A percentile compares a stretch with the other conserved stretches of the same genome.
phyloP scores from a whole-genome alignment of 257 asterid genomes.

The Leonotis leonurus region DNA sequence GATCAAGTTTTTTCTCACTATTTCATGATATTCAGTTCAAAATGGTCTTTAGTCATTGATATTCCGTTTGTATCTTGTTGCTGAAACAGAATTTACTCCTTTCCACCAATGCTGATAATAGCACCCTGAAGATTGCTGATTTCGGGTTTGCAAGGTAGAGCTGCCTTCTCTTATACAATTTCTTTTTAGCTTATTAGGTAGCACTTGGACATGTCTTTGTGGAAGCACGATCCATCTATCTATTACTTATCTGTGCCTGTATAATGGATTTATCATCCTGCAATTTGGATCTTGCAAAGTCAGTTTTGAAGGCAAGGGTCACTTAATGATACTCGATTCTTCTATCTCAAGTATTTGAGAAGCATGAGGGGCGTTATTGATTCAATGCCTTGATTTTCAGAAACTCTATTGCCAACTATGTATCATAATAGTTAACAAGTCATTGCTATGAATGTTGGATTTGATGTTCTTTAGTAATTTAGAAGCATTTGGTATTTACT shows the following conservation, averaged over 20 bases:
- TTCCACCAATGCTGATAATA: conserved; percentile 29
- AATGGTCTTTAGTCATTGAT: conserved; percentile 7
- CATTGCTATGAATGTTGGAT: not conserved
- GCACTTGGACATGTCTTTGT: no score
- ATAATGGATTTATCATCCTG: no score
- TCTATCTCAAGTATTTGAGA: no score
- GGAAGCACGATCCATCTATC: no score
- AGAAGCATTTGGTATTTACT: not conserved
- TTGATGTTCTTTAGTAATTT: not conserved
- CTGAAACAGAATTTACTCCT: conserved; percentile 50
- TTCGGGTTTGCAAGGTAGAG: conserved; percentile 80
- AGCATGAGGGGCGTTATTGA: no score
- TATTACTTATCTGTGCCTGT: no score
- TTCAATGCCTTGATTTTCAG: no score
- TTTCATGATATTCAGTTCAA: not conserved
- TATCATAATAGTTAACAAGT: not conserved
- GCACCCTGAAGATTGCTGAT: conserved; percentile 55
- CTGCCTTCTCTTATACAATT: conserved; percentile 2
- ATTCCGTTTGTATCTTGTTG: conserved; percentile 13
- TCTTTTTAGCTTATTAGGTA: not conserved
- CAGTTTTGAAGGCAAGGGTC: no score
- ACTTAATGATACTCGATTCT: no score
- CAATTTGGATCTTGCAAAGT: no score
- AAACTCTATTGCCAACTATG: no score
- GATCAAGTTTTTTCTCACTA: not conserved